Base-by-base conservation (phyloP, 2,329 filamentous ascomycete genomes). In the Metarhizium album region DNA sequence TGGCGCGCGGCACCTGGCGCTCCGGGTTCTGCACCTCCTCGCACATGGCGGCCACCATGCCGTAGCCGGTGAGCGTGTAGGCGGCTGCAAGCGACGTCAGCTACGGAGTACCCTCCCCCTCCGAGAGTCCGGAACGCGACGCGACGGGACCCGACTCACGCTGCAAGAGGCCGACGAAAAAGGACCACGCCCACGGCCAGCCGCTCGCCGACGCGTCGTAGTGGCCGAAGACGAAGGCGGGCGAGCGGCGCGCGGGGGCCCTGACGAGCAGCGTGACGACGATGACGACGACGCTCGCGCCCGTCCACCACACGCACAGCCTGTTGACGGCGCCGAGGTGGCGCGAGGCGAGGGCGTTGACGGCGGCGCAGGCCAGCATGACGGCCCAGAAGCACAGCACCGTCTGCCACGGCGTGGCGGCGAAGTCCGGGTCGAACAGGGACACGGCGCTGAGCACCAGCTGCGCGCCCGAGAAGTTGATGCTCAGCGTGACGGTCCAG, bases 381-480 rank as follows among this genome's bases (percentile, higher is more conserved):
- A 83, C 82, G 18, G 71, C 83, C 58, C 85, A 78, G 65, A 88
- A 89, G 56, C 87, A 84, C 45, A 88, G 68, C 61, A 89, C 87
- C 51, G 86, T 83, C 64, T 89, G 84, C 82, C 84, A 88, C 22
- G 76, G 60, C 57, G 83, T 68, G 3, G 79, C 59, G 40, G 73
- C 70, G 60, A 82, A 88, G 54, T 68, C 71, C 4, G 80, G 72
- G 57, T 85, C 69, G 63, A 83, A 79, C 51, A 89, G 69, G n/a
- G 78, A 74, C 51, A 87, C 83, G 48, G 85, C 75, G 48, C 82
- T 82, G 13, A 86, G 65, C 50, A 89, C 79, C 47, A 89, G 75
- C 62, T 85, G 78, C 53, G 80, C 84, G 42, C 82, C 84, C 4
- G 87, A 74, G 42, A 87, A 75, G n/a, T 84, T 84, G 54, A 83